A percentile compares a stretch with the other conserved stretches of the same genome.
These are phyloP conservation scores for Cryptococcus amylolentus DNA, from an alignment of 1,284 basidiomycete species.

Conservation along the genomic window DNA sequence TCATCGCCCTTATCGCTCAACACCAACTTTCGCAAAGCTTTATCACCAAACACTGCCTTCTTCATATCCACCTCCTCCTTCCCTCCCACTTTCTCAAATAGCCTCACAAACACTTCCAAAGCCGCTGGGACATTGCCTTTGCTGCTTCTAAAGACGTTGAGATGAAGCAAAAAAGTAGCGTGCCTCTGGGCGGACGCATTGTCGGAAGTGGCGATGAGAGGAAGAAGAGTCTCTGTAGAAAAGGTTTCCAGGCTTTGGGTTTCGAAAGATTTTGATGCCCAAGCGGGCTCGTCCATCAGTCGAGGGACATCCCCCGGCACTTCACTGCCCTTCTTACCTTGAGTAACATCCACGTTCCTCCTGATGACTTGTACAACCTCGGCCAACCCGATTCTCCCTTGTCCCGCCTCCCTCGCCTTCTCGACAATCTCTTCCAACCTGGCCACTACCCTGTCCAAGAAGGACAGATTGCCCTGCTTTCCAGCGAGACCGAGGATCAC, in stretches of 20 bases:
- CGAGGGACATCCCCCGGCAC: slow-evolving; percentile 1
- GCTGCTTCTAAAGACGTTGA: slow-evolving; percentile 9
- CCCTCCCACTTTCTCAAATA: not conserved
- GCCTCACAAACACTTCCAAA: not conserved
- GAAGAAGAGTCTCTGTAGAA: not conserved
- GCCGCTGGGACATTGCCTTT: slow-evolving; percentile 4
- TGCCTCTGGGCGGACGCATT: slow-evolving; percentile 11
- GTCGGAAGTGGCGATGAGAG: slow-evolving; percentile 4
- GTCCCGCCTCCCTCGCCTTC: slow-evolving; percentile 33
- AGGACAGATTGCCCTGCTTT: slow-evolving; percentile 52
- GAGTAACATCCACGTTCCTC: slow-evolving; percentile 56
- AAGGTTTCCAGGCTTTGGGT: not conserved
- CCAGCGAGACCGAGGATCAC: slow-evolving; percentile 59
- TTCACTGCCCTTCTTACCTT: slow-evolving; percentile 2
- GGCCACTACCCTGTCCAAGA: slow-evolving; percentile 23
- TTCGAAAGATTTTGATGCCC: slow-evolving; percentile 18
- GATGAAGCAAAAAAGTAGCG: slow-evolving; percentile 23
- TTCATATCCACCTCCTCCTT: slow-evolving; percentile 1
- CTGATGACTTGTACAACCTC: slow-evolving; percentile 57
- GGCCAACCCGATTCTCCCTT: slow-evolving; percentile 49
- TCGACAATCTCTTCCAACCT: slow-evolving; percentile 23
- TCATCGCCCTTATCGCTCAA: slow-evolving; percentile 9
- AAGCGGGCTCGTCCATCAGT: slow-evolving; percentile 9
- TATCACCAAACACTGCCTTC: slow-evolving; percentile 16
- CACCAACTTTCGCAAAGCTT: slow-evolving; percentile 12